Base-by-base conservation (phyloP, 2,329 filamentous ascomycete species). In the Aspergillus pseudotamarii region DNA sequence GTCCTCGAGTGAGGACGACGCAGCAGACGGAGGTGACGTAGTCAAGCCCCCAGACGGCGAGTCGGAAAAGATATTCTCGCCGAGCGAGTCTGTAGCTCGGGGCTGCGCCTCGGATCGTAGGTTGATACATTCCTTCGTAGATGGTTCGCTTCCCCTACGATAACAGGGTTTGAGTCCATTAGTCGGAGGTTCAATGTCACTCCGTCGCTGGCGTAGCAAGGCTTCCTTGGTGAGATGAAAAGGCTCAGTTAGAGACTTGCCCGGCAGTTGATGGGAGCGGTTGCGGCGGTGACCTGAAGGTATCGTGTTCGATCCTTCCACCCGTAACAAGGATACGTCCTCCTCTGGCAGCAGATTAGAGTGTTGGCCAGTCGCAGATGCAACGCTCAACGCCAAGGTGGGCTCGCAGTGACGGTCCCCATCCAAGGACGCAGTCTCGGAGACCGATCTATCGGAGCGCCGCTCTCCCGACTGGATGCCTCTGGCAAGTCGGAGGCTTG, bases 1-100 rank as follows among this genome's bases (percentile, higher is more conserved):
- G 59, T 81, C 80, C 59, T 80, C 80, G 38, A 78, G 76, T n/a
- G 79, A 80, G 1, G 79, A 80, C 8, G 80, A 82, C 14, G 80
- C 76, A 38, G 80, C 79, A n/a, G 79, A 81, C 2, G 79, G 79
- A 28, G 76, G 77, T 3, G 78, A 80, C 6, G 71, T 75, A 32
- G 72, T 73, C 38, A 77, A 64, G 5, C 74, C 70, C 50, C 64
- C 68, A 41, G 63, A 64, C 9, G 65, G 64, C 45, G 65, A 59
- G 1, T 77, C 73, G 14, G 53, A 53, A 10, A 61, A 34, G 19
- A 50, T 60, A 48, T 43, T 64, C 16, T 67, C 63, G 21, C 48
- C 59, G 19, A 64, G 26, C 34, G 55, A 68, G 19, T 65, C 70
- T 19, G 66, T 61, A 23, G 65, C 67, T 30, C 55, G 59, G 26